phyloP scores from a whole-genome alignment of 2,329 filamentous ascomycete genomes.

The Lachnellula hyalina region DNA sequence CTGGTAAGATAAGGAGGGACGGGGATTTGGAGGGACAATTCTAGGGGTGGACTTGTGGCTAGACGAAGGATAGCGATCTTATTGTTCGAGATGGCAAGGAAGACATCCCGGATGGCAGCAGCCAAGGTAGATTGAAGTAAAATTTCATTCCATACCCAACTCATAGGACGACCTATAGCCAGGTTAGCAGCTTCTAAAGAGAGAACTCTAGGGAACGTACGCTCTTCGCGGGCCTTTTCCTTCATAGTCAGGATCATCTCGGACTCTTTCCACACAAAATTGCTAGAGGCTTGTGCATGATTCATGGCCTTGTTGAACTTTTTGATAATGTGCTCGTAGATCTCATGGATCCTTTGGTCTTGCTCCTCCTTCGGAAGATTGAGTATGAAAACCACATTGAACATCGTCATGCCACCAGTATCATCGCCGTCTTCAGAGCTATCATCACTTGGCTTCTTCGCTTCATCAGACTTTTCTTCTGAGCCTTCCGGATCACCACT shows the following conservation, averaged over 20 bases:
- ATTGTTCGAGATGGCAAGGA: constrained; percentile 73
- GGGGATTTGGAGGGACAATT: constrained; percentile 60
- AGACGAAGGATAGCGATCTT: constrained; percentile 82
- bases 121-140: constrained; percentile 71
- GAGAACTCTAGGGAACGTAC: constrained; percentile 28
- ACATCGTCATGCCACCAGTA: constrained; percentile 73
- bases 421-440: constrained; percentile 25
- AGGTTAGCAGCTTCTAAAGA: constrained; percentile 5
- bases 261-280: constrained; percentile 89
- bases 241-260: constrained; percentile 77
- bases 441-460: constrained; percentile 27
- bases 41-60: constrained; percentile 51
- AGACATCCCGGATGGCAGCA: constrained; percentile 75
- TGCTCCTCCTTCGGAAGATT: constrained; percentile 74
- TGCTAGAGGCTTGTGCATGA: constrained; percentile 82
- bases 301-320: constrained; percentile 90
- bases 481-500: constrained; percentile 6
- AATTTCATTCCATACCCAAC: constrained; percentile 64
- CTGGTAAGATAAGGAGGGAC: constrained; percentile 64
- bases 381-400: constrained; percentile 91
- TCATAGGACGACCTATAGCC: constrained; percentile 44
- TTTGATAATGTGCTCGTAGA: constrained; percentile 85
- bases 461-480: constrained; percentile 5
- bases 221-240: constrained; percentile 70
- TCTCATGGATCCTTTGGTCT: constrained; percentile 66